Percentiles rank a stretch among this genome's conserved stretches.
These are phyloP conservation scores for Castanea mollissima DNA, from an alignment of 306 rosid species.

Conservation along the genomic window DNA sequence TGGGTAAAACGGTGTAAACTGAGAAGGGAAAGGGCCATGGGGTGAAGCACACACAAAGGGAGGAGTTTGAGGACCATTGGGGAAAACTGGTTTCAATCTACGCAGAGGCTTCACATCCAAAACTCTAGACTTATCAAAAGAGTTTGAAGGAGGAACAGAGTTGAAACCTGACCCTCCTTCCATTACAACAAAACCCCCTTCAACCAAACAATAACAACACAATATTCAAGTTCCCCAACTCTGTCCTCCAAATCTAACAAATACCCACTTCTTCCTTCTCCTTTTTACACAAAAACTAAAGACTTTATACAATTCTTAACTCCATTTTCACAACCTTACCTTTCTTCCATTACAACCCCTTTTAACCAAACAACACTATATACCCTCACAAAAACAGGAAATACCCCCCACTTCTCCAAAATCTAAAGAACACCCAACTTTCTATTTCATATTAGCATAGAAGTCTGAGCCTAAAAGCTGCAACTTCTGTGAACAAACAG, in stretches of 20 bases:
- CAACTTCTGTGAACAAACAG: neutral
- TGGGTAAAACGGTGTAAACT: slow-evolving; percentile 50
- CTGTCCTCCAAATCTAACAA: slow-evolving; percentile 9
- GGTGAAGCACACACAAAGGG: slow-evolving; percentile 13
- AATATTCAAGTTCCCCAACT: neutral
- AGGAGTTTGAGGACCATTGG: slow-evolving; percentile 33
- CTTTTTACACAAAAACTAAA: neutral
- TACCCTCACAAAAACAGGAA: neutral
- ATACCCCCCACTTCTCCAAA: neutral
- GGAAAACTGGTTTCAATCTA: slow-evolving; percentile 52
- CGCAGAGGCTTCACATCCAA: slow-evolving; percentile 64
- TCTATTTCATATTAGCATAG: neutral
- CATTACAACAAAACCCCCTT: slow-evolving; percentile 35
- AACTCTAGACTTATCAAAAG: slow-evolving; percentile 52
- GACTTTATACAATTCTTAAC: neutral
- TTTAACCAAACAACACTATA: neutral
- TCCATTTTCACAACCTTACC: slow-evolving; percentile 18
- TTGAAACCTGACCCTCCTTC: slow-evolving; percentile 42
- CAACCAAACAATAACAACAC: slow-evolving; percentile 14
- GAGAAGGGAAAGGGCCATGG: slow-evolving; percentile 35
- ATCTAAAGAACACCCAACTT: neutral
- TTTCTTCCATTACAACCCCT: neutral
- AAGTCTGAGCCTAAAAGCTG: neutral
- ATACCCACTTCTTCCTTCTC: neutral
- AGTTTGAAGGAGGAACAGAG: slow-evolving; percentile 42